phyloP scores from a whole-genome alignment of 768 basidiomycete species.

The Agrocybe chaxingu region DNA sequence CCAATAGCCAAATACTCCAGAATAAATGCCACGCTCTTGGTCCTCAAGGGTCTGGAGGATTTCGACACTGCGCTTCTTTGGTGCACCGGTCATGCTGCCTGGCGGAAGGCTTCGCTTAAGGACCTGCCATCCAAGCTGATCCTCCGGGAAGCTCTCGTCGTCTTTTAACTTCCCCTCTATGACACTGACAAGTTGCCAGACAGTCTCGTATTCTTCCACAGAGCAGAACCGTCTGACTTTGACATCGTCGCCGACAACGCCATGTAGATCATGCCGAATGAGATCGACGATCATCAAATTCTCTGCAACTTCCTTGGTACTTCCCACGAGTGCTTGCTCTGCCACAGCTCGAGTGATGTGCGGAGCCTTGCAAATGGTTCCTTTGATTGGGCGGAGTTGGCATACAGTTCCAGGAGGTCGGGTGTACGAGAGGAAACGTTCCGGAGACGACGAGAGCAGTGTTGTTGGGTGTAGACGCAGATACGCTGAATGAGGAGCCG shows the following conservation, averaged over 20 bases:
- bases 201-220: conserved; percentile 90
- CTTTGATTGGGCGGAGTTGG: conserved; percentile 93
- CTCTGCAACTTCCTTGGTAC: conserved; percentile 89
- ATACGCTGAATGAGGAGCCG: conserved; percentile 86
- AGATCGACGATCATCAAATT: conserved; percentile 99
- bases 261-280: conserved; percentile 88
- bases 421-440: conserved; percentile 85
- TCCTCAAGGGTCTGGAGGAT: conserved; percentile 80
- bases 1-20: conserved; percentile 93
- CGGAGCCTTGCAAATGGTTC: conserved; percentile 75
- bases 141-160: conserved; percentile 27
- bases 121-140: conserved; percentile 73
- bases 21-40: conserved; percentile 75
- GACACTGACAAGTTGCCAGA: conserved; percentile 94
- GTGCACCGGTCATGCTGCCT: conserved; percentile 98
- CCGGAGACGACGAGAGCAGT: conserved; percentile 85
- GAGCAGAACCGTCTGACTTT: conserved; percentile 79
- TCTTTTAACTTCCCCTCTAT: conserved; percentile 66
- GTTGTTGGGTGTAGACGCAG: conserved; percentile 74
- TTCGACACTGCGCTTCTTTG: conserved; percentile 91
- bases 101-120: conserved; percentile 81
- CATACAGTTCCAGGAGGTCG: conserved; percentile 60
- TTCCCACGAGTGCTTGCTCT: conserved; percentile 60
- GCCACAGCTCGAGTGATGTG: conserved; percentile 61
- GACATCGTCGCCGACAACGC: conserved; percentile 79